Evolutionary conservation across 495 filamentous ascomycete species (phyloP), one percentile per base, ranked within the genome.

Genomic region (Lasiosphaeris hirsuta): DNA sequence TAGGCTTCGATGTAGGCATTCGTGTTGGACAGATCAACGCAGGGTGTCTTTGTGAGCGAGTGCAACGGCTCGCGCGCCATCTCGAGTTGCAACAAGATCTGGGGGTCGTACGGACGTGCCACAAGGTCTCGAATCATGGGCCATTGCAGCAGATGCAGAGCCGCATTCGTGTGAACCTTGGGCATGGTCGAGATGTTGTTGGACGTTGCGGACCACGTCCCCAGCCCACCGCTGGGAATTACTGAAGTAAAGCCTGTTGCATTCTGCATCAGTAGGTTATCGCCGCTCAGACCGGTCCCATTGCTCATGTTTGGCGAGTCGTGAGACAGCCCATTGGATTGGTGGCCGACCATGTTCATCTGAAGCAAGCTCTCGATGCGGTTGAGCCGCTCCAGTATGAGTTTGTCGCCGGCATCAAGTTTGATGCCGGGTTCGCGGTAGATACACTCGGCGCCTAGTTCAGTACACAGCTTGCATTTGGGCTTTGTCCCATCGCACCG

Each of bases 361-460:
- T 90, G 88, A 10, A 93, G 82, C 14, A 92, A 71, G 39, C 82
- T 86, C 70, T 93, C 89, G 55, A 93, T 92, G 19, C 88, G 81
- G 56, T 79, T 80, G 23, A 93, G 74, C 46, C 86, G 85, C 62
- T 92, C 89, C 18, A 93, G 75, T 56, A 93, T 93, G 40, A 92
- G 81, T 67, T 90, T 92, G 71, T 92, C 89, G 54, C 89, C 89
- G 33, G 89, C 88, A 69, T 92, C 89, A 30, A 92, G 84, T 69
- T 93, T 93, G 73, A 92, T 91, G 4, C 89, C 89, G 13, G 89
- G 89, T 69, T 93, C 89, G 44, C 89, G 81, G 65, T 93, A 93
- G 56, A 90, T 80, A 69, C 89, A 93, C 57, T 92, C 89, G 13
- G 87, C 89, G 58, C 89, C 86, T 40, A 93, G 77, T 67, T 92